These are phyloP conservation scores for Botrytis cinerea DNA, from an alignment of 2,329 filamentous ascomycete species.

Conservation along the genomic window DNA sequence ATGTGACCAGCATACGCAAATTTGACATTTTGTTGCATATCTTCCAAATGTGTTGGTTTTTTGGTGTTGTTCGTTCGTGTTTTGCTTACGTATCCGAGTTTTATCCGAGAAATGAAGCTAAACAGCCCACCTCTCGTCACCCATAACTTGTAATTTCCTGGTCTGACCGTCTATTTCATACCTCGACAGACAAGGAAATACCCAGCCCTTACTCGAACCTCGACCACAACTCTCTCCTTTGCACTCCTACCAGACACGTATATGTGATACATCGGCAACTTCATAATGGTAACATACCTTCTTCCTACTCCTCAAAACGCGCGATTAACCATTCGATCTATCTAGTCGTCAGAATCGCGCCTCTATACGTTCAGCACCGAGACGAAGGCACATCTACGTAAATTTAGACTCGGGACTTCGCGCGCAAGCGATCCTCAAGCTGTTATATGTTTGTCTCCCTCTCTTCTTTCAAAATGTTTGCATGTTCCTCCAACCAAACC, in stretches of 20 bases:
- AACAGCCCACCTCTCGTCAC: conserved; percentile 20
- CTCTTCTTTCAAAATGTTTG: conserved; percentile 34
- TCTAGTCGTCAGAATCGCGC: conserved; percentile 69
- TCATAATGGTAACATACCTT: conserved; percentile 8
- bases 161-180: not conserved
- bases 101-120: conserved; percentile 18
- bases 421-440: conserved; percentile 84
- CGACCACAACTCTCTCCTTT: not conserved
- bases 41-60: not conserved
- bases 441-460: conserved; percentile 77
- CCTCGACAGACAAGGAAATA: not conserved
- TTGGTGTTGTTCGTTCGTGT: not conserved
- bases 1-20: not conserved
- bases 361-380: conserved; percentile 91
- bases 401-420: conserved; percentile 91
- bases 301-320: not conserved
- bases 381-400: conserved; percentile 86
- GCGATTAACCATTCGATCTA: not conserved
- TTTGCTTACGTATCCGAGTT: conserved; percentile 1
- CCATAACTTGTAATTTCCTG: not conserved
- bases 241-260: not conserved
- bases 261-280: not conserved
- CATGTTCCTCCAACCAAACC: not conserved
- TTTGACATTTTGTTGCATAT: conserved; percentile 4
- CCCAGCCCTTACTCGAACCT: not conserved